Percentiles rank a stretch among this genome's conserved stretches.
Conservation (phyloP, 805 yeast species). For the Saccharomycopsis guyanensis region DNA sequence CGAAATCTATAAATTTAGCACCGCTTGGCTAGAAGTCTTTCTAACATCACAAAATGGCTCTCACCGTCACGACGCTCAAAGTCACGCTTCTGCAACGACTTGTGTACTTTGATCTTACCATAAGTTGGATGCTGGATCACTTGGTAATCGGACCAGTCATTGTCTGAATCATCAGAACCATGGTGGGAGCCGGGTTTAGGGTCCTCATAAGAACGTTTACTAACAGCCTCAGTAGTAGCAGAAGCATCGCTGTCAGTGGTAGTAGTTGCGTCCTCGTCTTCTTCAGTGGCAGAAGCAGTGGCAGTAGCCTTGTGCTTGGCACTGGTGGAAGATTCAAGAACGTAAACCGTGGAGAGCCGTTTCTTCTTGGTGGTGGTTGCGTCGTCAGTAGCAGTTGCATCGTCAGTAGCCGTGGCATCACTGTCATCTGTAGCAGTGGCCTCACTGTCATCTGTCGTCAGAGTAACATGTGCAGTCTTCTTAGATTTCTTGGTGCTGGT, state of each 20-base stretch:
- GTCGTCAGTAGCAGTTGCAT: slow-evolving; percentile 1
- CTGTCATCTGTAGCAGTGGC: not conserved
- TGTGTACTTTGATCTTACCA: not conserved
- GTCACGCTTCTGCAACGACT: not conserved
- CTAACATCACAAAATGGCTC: not conserved
- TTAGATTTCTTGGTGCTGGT: too few species aligned
- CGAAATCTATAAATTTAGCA: too few species aligned
- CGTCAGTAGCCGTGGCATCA: not conserved
- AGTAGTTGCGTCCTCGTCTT: not conserved
- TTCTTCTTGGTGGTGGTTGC: not conserved
- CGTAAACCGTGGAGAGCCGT: too few species aligned
- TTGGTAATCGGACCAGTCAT: not conserved
- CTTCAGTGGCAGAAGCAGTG: not conserved
- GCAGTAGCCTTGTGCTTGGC: too few species aligned
- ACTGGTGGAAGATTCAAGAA: too few species aligned
- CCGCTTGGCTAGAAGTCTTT: not conserved
- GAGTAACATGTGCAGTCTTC: too few species aligned
- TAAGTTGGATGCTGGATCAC: not conserved
- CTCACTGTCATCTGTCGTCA: too few species aligned
- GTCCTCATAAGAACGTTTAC: too few species aligned
- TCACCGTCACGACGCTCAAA: not conserved
- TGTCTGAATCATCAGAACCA: not conserved
- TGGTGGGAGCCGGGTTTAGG: too few species aligned
- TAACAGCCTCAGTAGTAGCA: not conserved
- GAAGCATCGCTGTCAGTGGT: not conserved